Percentiles rank a stretch among this genome's conserved stretches.
Conservation (phyloP, 495 filamentous ascomycete species). For the Corynascus novoguineensis region DNA sequence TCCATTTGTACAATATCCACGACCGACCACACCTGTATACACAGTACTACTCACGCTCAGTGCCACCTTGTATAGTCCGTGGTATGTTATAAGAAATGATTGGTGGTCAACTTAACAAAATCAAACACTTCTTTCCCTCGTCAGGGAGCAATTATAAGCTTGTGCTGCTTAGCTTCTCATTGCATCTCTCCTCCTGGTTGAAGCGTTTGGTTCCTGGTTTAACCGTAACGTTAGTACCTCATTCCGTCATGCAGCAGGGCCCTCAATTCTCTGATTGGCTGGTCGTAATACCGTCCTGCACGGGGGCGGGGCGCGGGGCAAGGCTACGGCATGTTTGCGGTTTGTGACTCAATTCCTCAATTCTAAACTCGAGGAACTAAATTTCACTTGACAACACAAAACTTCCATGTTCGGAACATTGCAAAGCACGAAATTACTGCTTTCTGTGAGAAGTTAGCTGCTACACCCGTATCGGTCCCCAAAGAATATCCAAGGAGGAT, state of each 20-base stretch:
- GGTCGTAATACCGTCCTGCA: not conserved
- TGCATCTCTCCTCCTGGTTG: not conserved
- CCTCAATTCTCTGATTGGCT: constrained; percentile 7
- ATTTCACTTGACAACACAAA: not conserved
- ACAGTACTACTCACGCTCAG: too few species aligned
- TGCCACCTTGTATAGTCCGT: too few species aligned
- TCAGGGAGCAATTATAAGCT: too few species aligned
- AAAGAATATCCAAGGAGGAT: not conserved
- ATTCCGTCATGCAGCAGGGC: too few species aligned
- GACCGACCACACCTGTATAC: too few species aligned
- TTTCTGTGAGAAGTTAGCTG: not conserved
- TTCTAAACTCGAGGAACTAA: not conserved
- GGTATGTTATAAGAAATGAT: too few species aligned
- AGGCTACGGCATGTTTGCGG: not conserved
- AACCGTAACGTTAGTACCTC: too few species aligned
- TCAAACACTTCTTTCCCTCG: too few species aligned
- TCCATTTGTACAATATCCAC: not conserved
- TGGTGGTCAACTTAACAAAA: too few species aligned
- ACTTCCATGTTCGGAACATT: not conserved
- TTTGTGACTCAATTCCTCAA: constrained; percentile 18
- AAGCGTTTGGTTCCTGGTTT: constrained; percentile 9
- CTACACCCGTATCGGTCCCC: not conserved
- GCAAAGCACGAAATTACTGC: not conserved
- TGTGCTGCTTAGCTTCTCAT: too few species aligned
- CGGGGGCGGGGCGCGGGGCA: constrained; percentile 11